These are phyloP conservation scores for Leccinum boreale DNA, from an alignment of 768 basidiomycete genomes.

Conservation along the genomic window DNA sequence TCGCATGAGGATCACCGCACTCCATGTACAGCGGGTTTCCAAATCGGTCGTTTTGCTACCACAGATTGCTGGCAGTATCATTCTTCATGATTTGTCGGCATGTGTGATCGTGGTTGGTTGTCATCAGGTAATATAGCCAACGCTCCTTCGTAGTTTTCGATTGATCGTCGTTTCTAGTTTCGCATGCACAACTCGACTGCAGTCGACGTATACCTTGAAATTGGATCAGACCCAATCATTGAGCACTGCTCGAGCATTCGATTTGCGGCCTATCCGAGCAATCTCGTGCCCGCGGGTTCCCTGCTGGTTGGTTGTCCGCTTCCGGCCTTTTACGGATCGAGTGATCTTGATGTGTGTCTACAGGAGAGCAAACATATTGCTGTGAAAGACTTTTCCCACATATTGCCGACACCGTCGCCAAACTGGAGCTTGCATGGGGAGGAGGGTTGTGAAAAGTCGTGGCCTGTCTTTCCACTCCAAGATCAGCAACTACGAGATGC, in stretches of 20 bases:
- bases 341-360: background rate
- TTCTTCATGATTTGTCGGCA: constrained; percentile 59
- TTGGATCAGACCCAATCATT: constrained; percentile 73
- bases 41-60: constrained; percentile 68
- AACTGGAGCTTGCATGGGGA: constrained; percentile 49
- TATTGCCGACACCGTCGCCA: constrained; percentile 70
- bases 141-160: background rate
- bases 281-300: background rate
- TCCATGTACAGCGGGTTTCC: constrained; percentile 48
- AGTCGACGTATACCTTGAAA: constrained; percentile 64
- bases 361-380: constrained; percentile 40
- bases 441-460: constrained; percentile 13
- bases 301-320: constrained; percentile 15
- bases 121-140: constrained; percentile 60
- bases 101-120: constrained; percentile 71
- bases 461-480: constrained; percentile 22
- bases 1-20: constrained; percentile 10
- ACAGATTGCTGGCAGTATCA: constrained; percentile 61
- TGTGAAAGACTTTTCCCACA: constrained; percentile 86
- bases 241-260: constrained; percentile 65
- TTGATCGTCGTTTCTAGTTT: constrained; percentile 48
- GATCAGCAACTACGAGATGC: constrained; percentile 14
- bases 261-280: constrained; percentile 61
- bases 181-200: constrained; percentile 76
- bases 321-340: background rate